Percentiles rank a stretch among this genome's conserved stretches.
These are phyloP conservation scores for Coprinopsis sp. DNA, from an alignment of 768 basidiomycete species.

Conservation along the genomic window DNA sequence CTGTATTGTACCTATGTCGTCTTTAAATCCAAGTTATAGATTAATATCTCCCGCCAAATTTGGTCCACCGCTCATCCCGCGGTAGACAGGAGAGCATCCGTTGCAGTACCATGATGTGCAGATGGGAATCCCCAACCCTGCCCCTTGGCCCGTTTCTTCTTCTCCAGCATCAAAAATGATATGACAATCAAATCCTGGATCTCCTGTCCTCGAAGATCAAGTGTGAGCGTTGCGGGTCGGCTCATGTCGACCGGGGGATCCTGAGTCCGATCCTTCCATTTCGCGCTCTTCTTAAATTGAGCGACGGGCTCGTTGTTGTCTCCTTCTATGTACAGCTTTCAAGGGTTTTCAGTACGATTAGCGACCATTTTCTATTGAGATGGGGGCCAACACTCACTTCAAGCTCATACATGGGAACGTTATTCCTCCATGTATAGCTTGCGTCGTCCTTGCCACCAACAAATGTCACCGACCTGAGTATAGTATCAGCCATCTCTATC, in stretches of 20 bases:
- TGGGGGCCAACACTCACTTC: slow-evolving; percentile 21
- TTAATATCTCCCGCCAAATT: too few relatives aligned
- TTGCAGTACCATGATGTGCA: too few relatives aligned
- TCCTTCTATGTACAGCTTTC: slow-evolving; percentile 31
- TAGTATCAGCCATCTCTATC: too few relatives aligned
- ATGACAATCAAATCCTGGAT: slow-evolving; percentile 6
- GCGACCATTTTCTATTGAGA: slow-evolving; percentile 2
- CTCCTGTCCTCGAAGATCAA: not conserved
- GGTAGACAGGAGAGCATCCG: too few relatives aligned
- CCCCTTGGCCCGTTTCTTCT: not conserved
- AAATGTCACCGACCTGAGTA: slow-evolving; percentile 28
- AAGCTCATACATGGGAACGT: slow-evolving; percentile 28
- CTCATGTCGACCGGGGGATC: slow-evolving; percentile 15
- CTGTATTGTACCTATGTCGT: too few relatives aligned
- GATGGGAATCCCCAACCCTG: too few relatives aligned
- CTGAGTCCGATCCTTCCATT: slow-evolving; percentile 13
- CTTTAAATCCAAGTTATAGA: too few relatives aligned
- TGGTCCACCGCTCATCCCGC: too few relatives aligned
- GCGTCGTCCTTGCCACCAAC: slow-evolving; percentile 30
- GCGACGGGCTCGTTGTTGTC: slow-evolving; percentile 32
- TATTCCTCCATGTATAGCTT: slow-evolving; percentile 39
- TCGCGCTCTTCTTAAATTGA: slow-evolving; percentile 28
- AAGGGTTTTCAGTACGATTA: not conserved
- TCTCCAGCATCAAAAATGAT: slow-evolving; percentile 6
- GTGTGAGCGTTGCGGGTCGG: slow-evolving; percentile 22